These are phyloP conservation scores for Lactarius sanguifluus DNA, from an alignment of 768 basidiomycete species.

Conservation along the genomic window DNA sequence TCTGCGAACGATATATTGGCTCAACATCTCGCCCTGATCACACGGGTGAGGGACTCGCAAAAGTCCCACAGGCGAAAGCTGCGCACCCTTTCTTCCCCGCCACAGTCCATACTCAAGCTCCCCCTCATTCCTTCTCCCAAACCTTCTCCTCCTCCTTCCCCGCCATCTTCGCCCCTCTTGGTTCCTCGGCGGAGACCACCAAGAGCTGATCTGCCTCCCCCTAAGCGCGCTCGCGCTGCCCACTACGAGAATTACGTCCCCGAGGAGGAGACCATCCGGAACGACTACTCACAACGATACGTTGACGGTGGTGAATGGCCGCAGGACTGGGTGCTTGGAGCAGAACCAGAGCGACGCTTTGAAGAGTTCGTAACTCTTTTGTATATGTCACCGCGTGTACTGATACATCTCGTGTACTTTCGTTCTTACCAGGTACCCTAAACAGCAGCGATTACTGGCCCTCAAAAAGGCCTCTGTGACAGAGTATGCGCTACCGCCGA, in stretches of 20 bases:
- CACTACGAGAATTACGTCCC: conserved; percentile 82
- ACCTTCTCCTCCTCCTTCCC: conserved; percentile 49
- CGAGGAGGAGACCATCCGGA: conserved; percentile 95
- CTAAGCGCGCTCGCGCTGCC: conserved; percentile 68
- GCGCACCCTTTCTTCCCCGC: conserved; percentile 53
- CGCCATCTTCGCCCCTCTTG: conserved; percentile 44
- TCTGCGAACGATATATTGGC: conserved; percentile 67
- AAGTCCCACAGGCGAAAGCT: conserved; percentile 56
- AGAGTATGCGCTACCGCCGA: conserved; percentile 66
- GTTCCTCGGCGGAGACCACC: conserved; percentile 42
- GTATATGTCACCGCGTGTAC: background rate
- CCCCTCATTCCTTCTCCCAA: conserved; percentile 40
- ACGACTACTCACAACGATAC: conserved; percentile 90
- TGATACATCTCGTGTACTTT: background rate
- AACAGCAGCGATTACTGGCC: conserved; percentile 79
- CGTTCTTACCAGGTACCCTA: conserved; percentile 74
- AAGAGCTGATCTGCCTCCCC: conserved; percentile 56
- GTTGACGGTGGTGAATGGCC: conserved; percentile 92
- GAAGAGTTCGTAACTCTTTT: conserved; percentile 75
- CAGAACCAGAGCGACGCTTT: conserved; percentile 83
- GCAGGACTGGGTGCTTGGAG: conserved; percentile 89
- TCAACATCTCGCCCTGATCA: conserved; percentile 57
- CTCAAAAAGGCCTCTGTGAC: conserved; percentile 82
- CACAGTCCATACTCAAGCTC: conserved; percentile 35
- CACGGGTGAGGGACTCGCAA: conserved; percentile 56